Percentiles rank a stretch among this genome's conserved stretches.
phyloP scores from a whole-genome alignment of 2,329 filamentous ascomycete species.

The Calonectria ilicicola region DNA sequence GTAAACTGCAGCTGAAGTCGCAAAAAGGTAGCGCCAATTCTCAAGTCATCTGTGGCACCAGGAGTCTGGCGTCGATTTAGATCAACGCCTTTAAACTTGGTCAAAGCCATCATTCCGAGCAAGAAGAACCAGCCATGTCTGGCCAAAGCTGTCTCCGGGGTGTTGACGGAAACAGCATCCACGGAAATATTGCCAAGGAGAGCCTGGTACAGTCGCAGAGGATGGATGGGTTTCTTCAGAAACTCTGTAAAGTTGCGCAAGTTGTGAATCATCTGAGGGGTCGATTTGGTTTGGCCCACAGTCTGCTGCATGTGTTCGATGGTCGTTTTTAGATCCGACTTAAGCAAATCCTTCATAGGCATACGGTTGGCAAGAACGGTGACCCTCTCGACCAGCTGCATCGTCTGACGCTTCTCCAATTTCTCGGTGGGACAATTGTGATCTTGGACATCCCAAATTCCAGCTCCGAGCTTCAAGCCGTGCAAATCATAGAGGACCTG shows the following conservation, averaged over 20 bases:
- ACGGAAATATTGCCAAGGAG: slow-evolving; percentile 82
- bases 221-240: slow-evolving; percentile 86
- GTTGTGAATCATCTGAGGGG: slow-evolving; percentile 87
- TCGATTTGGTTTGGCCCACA: slow-evolving; percentile 82
- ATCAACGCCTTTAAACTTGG: slow-evolving; percentile 81
- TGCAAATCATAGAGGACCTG: slow-evolving; percentile 88
- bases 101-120: slow-evolving; percentile 87
- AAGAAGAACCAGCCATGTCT: slow-evolving; percentile 93
- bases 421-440: slow-evolving; percentile 84
- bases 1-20: slow-evolving; percentile 86
- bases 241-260: slow-evolving; percentile 84
- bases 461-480: slow-evolving; percentile 80
- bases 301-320: slow-evolving; percentile 95
- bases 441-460: slow-evolving; percentile 76
- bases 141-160: slow-evolving; percentile 78
- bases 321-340: slow-evolving; percentile 88
- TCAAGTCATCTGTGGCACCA: slow-evolving; percentile 84
- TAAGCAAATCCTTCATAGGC: slow-evolving; percentile 90
- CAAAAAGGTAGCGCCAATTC: slow-evolving; percentile 84
- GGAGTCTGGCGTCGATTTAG: slow-evolving; percentile 81
- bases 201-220: slow-evolving; percentile 82
- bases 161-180: slow-evolving; percentile 76
- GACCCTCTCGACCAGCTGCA: slow-evolving; percentile 86
- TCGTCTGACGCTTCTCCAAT: slow-evolving; percentile 83
- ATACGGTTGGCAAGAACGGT: slow-evolving; percentile 84